A percentile compares a stretch with the other conserved stretches of the same genome.
phyloP scores from a whole-genome alignment of 2,329 filamentous ascomycete species.

The Colletotrichum eleusines region DNA sequence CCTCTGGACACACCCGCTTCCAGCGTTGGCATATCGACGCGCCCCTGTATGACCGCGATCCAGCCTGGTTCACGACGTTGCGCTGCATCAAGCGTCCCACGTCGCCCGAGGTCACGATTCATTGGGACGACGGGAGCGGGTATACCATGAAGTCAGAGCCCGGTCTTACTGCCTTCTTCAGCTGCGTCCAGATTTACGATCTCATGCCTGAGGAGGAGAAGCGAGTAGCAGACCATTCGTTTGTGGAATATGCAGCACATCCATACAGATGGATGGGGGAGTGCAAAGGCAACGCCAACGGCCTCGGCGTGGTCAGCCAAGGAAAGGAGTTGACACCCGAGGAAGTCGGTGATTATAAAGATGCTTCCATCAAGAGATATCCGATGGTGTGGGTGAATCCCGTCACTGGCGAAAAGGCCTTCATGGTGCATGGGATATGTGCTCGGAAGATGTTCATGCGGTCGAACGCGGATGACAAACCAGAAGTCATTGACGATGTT shows the following conservation, averaged over 20 bases:
- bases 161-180: constrained; percentile 58
- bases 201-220: constrained; percentile 57
- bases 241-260: constrained; percentile 60
- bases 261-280: constrained; percentile 59
- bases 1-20: constrained; percentile 57
- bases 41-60: constrained; percentile 56
- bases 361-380: constrained; percentile 55
- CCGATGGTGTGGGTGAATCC: constrained; percentile 62
- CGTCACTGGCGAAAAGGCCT: constrained; percentile 54
- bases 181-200: constrained; percentile 56
- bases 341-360: constrained; percentile 53
- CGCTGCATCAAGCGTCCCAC: constrained; percentile 54
- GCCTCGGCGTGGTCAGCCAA: constrained; percentile 54
- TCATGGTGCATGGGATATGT: constrained; percentile 58
- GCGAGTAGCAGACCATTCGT: constrained; percentile 55
- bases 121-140: constrained; percentile 57
- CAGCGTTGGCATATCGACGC: constrained; percentile 64
- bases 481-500: constrained; percentile 53
- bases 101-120: constrained; percentile 51
- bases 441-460: constrained; percentile 55
- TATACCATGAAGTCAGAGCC: constrained; percentile 57
- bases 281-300: constrained; percentile 55
- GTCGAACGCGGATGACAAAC: constrained; percentile 48
- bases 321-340: constrained; percentile 54
- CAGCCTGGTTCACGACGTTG: constrained; percentile 57